Percentiles rank a stretch among this genome's conserved stretches.
phyloP scores from a whole-genome alignment of 371 early-diverging fungal genomes.

The Actinomortierella wolfii region DNA sequence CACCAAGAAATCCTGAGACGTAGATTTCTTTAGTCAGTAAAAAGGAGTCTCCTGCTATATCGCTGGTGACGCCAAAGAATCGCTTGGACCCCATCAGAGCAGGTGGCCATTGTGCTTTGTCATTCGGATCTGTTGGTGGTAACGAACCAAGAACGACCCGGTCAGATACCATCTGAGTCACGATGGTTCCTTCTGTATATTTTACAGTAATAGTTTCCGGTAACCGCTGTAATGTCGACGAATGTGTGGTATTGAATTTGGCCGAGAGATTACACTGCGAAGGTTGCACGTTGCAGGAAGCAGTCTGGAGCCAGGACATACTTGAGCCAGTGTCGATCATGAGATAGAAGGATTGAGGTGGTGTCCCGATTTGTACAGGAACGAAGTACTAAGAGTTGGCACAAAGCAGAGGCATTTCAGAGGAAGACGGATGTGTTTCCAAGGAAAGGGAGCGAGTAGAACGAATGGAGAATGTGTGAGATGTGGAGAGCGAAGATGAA shows the following conservation, averaged over 20 bases:
- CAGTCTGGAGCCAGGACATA: constrained; percentile 34
- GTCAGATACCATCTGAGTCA: constrained; percentile 19
- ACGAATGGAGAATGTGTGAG: not conserved
- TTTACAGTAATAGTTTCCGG: constrained; percentile 14
- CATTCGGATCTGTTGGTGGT: not conserved
- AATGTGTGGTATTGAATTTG: constrained; percentile 20
- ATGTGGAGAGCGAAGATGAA: not conserved
- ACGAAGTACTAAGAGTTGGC: constrained; percentile 67
- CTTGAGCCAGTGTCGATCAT: constrained; percentile 88
- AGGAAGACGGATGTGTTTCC: too few species aligned
- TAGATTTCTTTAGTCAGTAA: constrained; percentile 15
- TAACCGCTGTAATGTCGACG: constrained; percentile 5
- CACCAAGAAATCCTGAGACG: constrained; percentile 33
- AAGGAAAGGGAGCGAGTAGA: too few species aligned
- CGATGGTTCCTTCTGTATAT: constrained; percentile 28
- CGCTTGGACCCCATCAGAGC: constrained; percentile 1
- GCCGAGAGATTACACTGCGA: constrained; percentile 13
- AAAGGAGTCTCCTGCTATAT: constrained; percentile 22
- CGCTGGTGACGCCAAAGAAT: constrained; percentile 22
- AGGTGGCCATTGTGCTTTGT: not conserved
- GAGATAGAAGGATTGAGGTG: constrained; percentile 76
- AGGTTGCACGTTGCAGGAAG: constrained; percentile 3
- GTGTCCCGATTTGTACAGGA: constrained; percentile 77
- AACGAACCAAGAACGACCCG: constrained; percentile 10
- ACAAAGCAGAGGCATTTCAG: not conserved